Evolutionary conservation across 2,329 filamentous ascomycete species (phyloP).

Genomic region (Colletotrichum sp.): DNA sequence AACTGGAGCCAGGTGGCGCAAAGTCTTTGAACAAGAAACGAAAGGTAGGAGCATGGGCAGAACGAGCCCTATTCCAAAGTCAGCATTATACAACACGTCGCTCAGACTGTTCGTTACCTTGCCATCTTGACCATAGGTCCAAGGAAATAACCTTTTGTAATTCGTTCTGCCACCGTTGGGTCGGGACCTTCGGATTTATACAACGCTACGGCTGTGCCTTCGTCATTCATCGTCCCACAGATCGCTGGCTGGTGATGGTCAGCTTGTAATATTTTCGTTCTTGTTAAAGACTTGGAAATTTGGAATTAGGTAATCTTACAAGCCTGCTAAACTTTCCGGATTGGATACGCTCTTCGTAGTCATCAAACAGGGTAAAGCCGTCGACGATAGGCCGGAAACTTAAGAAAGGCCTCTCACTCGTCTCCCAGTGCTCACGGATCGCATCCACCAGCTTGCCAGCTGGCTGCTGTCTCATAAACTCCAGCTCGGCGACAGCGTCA

Average conservation of each 20-base stretch:
- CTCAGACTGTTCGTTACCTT: rapidly evolving
- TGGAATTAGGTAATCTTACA: rapidly evolving
- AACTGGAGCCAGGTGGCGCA: neutral
- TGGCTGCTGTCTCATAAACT: neutral
- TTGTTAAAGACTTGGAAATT: neutral
- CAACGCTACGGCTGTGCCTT: neutral
- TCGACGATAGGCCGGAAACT: neutral
- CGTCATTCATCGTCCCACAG: neutral
- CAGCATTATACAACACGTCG: rapidly evolving
- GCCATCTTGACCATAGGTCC: neutral
- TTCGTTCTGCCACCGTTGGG: neutral
- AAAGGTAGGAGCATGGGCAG: neutral
- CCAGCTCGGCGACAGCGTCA: neutral
- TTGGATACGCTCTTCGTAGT: neutral
- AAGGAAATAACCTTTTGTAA: neutral
- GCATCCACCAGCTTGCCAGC: neutral
- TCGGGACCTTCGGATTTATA: neutral
- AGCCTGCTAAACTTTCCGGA: neutral
- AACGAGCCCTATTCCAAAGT: neutral
- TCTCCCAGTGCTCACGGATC: neutral
- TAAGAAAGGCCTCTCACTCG: neutral
- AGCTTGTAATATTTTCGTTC: rapidly evolving
- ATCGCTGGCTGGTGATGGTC: neutral
- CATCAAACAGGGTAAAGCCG: neutral
- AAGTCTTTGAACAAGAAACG: neutral